A percentile compares a stretch with the other conserved stretches of the same genome.
Conservation (phyloP, 306 rosid species). For the Lathyrus tuberosus region DNA sequence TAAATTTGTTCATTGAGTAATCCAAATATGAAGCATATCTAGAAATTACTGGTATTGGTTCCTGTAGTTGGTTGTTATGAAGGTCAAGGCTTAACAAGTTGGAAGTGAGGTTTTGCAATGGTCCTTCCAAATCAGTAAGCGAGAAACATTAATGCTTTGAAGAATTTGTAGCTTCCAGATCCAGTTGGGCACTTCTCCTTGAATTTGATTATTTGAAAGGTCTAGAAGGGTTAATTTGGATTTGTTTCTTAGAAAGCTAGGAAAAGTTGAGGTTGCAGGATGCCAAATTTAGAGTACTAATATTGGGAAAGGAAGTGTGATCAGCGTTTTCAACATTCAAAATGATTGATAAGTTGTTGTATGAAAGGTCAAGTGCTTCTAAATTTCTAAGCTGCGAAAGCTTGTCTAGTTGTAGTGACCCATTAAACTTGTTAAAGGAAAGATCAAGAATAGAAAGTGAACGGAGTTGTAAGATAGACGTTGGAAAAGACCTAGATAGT, state of each 20-base stretch:
- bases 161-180: conserved; percentile 39
- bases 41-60: conserved; percentile 6
- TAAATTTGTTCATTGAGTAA: conserved; percentile 41
- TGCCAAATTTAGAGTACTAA: conserved; percentile 29
- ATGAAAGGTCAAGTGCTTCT: conserved; percentile 45
- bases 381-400: conserved; percentile 29
- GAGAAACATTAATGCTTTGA: conserved; percentile 29
- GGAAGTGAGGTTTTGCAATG: neutral
- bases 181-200: conserved; percentile 53
- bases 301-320: neutral
- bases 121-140: conserved; percentile 34
- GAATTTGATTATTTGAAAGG: conserved; percentile 45
- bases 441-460: neutral
- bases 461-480: neutral
- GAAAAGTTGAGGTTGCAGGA: conserved; percentile 39
- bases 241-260: conserved; percentile 35
- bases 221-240: neutral
- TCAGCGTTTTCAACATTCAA: too few relatives aligned
- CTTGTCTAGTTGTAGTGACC: neutral
- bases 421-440: conserved; percentile 48
- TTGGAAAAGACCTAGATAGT: conserved; percentile 44
- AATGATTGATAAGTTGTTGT: conserved; percentile 37
- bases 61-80: conserved; percentile 39
- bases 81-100: neutral
- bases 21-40: neutral